Evolutionary conservation across 352 stramenopile species (phyloP).

Genomic region (Phytophthora ohioensis): DNA sequence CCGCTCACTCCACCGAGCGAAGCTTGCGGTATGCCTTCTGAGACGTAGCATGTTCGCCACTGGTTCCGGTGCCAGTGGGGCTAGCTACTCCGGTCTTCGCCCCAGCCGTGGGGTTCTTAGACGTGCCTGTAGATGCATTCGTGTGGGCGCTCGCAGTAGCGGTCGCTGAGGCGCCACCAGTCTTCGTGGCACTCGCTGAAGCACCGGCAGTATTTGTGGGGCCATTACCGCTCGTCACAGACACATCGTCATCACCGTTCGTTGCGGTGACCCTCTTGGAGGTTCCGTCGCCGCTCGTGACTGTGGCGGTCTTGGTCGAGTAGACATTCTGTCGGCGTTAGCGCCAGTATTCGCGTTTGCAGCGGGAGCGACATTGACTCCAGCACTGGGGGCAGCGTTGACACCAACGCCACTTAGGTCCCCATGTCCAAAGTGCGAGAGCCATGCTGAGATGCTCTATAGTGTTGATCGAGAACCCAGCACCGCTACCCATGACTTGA

Average conservation of each 20-base stretch:
- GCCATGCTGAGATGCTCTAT: too few species aligned
- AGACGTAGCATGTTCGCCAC: constrained; percentile 4
- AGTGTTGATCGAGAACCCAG: too few species aligned
- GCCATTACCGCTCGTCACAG: background rate
- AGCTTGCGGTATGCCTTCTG: constrained; percentile 17
- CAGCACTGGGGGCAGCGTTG: background rate
- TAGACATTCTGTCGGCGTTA: background rate
- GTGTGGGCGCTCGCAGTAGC: background rate
- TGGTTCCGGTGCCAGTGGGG: constrained; percentile 9
- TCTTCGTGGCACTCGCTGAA: constrained; percentile 8
- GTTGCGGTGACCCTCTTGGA: background rate
- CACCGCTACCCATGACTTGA: too few species aligned
- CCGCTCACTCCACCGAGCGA: background rate
- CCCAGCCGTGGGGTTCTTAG: background rate
- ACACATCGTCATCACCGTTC: background rate
- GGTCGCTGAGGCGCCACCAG: constrained; percentile 6
- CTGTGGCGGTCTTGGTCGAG: constrained; percentile 9
- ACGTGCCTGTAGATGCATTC: background rate
- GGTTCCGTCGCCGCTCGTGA: constrained; percentile 2
- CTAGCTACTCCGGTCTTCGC: constrained; percentile 3
- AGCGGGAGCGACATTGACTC: background rate
- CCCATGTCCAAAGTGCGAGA: too few species aligned
- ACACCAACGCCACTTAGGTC: background rate
- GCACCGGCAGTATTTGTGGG: constrained; percentile 1
- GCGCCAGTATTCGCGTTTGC: background rate